phyloP scores from a whole-genome alignment of 2,329 filamentous ascomycete genomes.

The Thelonectria olida region DNA sequence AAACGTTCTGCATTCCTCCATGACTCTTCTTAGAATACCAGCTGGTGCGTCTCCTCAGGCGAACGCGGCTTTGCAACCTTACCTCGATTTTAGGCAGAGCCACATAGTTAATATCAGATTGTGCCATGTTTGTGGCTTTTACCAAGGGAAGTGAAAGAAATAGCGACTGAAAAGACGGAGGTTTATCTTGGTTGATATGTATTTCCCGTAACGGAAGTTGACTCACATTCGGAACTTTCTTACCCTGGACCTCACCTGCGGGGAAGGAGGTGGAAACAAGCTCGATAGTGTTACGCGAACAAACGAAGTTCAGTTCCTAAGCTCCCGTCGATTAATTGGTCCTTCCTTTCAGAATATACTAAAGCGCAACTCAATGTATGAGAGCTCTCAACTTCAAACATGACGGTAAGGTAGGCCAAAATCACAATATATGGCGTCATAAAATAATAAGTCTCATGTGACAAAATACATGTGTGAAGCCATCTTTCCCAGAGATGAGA shows the following conservation, averaged over 20 bases:
- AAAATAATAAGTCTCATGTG: constrained; percentile 36
- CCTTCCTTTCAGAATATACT: too few species aligned
- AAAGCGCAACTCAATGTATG: too few species aligned
- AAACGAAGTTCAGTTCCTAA: too few species aligned
- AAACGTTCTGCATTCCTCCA: background rate
- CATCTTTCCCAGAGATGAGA: constrained; percentile 43
- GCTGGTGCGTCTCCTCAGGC: too few species aligned
- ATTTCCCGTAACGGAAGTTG: background rate
- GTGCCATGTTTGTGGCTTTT: background rate
- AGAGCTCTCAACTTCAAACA: too few species aligned
- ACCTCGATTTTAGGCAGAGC: constrained; percentile 67
- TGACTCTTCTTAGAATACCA: background rate
- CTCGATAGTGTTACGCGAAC: background rate
- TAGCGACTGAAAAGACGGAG: background rate
- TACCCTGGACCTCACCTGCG: constrained; percentile 12
- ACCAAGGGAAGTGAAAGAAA: background rate
- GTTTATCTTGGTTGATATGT: background rate
- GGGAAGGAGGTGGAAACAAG: background rate
- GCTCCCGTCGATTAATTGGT: too few species aligned
- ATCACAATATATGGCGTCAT: constrained; percentile 34
- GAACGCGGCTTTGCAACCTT: background rate
- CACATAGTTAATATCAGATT: constrained; percentile 52
- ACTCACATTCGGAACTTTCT: background rate
- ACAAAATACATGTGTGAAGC: constrained; percentile 42
- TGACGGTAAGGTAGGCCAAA: too few species aligned